Evolutionary conservation across 176 grass and related monocot species (phyloP), one percentile per base, ranked within the genome.

Genomic region (Cenchrus fungigraminus): DNA sequence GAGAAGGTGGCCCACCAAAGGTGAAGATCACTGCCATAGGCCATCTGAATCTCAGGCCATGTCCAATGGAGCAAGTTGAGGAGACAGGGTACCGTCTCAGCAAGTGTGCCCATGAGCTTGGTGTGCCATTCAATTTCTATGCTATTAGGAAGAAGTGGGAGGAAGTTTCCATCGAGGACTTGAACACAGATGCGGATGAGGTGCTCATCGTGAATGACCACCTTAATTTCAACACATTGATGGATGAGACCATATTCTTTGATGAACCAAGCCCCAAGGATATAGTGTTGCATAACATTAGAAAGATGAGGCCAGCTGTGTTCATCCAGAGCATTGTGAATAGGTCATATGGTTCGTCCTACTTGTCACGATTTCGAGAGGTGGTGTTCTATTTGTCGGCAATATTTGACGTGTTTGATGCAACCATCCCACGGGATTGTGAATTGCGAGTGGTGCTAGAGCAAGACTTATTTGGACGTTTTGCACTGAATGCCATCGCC

Each of bases 171-270:
- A 10, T 47, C 20, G 43, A 71, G n/a, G 68, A 71, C 43, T 42
- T 71, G 68, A 22, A 71, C 10, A 46, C 20, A 46, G 68, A 71
- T 19, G 17, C 68, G n/a, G 68, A 71, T n/a, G 68, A 71, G 68
- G 42, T 45, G 20, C 68, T 71, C 43, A 47, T 71, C 68, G 20
- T 71, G 40, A 71, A 47, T 12, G 45, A 46, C 8, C 45, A 8
- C 45, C 8, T 46, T 9, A 46, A 46, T 6, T 46, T 46, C 8
- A 46, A 9, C 6, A 46, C 45, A 6, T 46, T 46, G 45, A 74
- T 46, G 16, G 66, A 68, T 68, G 66, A 43, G 65, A 68, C 37
- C 43, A 16, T 68, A 19, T 68, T 19, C 42, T 68, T 44, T 68
- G 66, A 44, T 68, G 0, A 17, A 0, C 42, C 66, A 20, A 20